Percentiles rank a stretch among this genome's conserved stretches.
These are phyloP conservation scores for Thielaviopsis populi DNA, from an alignment of 2,329 filamentous ascomycete genomes.

Conservation along the genomic window DNA sequence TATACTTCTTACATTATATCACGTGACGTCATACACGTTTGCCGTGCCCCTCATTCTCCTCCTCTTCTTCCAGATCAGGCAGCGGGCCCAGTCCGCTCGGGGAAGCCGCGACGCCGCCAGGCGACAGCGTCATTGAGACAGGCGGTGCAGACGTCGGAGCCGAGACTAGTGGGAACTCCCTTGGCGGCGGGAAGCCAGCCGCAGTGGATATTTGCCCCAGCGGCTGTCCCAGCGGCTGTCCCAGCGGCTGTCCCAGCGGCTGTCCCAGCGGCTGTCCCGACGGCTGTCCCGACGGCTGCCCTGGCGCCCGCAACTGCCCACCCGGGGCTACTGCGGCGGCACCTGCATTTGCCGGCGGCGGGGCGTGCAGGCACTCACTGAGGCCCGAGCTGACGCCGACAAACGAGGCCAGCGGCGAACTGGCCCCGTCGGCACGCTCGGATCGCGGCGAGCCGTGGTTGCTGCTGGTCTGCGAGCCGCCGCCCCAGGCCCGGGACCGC, in stretches of 20 bases:
- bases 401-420: constrained; percentile 25
- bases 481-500: constrained; percentile 63
- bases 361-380: constrained; percentile 6
- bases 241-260: background rate
- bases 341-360: background rate
- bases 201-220: background rate
- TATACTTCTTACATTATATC: background rate
- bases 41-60: background rate
- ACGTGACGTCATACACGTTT: background rate
- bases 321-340: background rate
- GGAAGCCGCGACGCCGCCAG: constrained; percentile 23
- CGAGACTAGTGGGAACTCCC: constrained; percentile 10
- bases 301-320: background rate
- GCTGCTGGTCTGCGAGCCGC: constrained; percentile 59
- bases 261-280: background rate
- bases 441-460: constrained; percentile 36
- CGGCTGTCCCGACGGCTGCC: no score
- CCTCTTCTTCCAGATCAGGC: constrained; percentile 4
- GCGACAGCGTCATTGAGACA: constrained; percentile 22
- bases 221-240: background rate
- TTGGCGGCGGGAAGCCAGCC: background rate
- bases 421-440: constrained; percentile 33
- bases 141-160: background rate
- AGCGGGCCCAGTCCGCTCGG: constrained; percentile 18
- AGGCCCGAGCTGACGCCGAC: constrained; percentile 10